These are phyloP conservation scores for Ceratocystis destructans DNA, from an alignment of 2,329 filamentous ascomycete genomes.

Conservation along the genomic window DNA sequence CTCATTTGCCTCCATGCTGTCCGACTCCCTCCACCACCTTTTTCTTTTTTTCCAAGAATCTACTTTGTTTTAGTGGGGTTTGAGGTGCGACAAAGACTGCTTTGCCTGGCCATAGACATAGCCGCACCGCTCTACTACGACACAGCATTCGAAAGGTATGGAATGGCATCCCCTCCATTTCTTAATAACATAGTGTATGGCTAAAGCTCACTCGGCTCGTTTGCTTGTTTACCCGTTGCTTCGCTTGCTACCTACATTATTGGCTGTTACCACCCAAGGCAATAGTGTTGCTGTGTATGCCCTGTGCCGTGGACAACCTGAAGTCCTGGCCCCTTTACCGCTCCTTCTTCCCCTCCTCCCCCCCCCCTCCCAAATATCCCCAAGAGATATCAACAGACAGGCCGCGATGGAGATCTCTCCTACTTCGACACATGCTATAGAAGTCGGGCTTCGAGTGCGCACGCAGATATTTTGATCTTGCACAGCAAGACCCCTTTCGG, in stretches of 20 bases:
- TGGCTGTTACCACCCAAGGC: neutral
- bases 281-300: neutral
- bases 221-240: no score
- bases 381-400: neutral
- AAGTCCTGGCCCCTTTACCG: neutral
- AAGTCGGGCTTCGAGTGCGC: neutral
- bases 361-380: neutral
- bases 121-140: neutral
- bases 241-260: neutral
- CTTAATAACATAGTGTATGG: neutral
- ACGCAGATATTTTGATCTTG: no score
- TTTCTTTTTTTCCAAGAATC: neutral
- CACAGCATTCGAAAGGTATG: neutral
- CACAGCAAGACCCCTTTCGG: neutral
- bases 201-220: neutral
- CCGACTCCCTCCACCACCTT: neutral
- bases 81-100: conserved; percentile 2
- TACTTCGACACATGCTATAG: neutral
- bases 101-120: neutral
- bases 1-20: conserved; percentile 4
- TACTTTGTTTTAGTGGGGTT: neutral
- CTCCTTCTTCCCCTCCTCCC: neutral
- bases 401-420: neutral
- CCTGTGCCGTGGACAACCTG: neutral
- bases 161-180: neutral